Evolutionary conservation across 148 eudicot genomes (phyloP).

Genomic region (Hydrangea macrophylla): DNA sequence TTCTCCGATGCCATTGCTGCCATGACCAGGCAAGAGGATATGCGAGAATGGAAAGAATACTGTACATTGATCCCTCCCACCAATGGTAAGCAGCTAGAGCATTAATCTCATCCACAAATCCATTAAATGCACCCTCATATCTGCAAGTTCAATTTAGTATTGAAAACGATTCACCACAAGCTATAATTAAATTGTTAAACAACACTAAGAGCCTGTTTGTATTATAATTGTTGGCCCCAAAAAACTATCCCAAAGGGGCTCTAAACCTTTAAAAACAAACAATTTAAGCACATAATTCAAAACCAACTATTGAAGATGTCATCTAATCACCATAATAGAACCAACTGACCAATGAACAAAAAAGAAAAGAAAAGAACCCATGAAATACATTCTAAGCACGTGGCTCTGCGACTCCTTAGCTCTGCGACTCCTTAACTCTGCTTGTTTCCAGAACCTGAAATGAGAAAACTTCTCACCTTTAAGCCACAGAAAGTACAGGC

Average conservation of each 20-base stretch:
- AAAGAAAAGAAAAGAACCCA: slow-evolving; percentile 46
- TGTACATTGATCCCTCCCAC: slow-evolving; percentile 94
- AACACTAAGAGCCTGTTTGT: too few species aligned
- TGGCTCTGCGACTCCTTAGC: slow-evolving; percentile 95
- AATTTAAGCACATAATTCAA: too few species aligned
- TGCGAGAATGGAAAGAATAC: slow-evolving; percentile 75
- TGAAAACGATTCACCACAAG: not conserved
- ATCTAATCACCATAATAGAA: not conserved
- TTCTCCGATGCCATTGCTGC: slow-evolving; percentile 86
- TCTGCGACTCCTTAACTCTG: slow-evolving; percentile 86
- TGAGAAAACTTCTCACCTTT: not conserved
- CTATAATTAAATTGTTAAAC: not conserved
- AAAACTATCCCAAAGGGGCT: too few species aligned
- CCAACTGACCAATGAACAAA: not conserved
- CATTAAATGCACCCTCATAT: slow-evolving; percentile 88
- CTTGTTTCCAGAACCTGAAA: slow-evolving; percentile 90
- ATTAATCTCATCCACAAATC: slow-evolving; percentile 92
- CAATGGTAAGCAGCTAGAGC: slow-evolving; percentile 82
- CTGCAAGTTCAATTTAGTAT: slow-evolving; percentile 38
- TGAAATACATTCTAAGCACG: slow-evolving; percentile 91
- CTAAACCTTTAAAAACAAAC: too few species aligned
- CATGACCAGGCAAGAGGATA: slow-evolving; percentile 98
- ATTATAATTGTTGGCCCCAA: too few species aligned
- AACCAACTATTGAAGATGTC: not conserved
- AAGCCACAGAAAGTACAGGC: not conserved